Evolutionary conservation across 2,329 filamentous ascomycete genomes (phyloP).

Genomic region (Coniochaeta sp.): DNA sequence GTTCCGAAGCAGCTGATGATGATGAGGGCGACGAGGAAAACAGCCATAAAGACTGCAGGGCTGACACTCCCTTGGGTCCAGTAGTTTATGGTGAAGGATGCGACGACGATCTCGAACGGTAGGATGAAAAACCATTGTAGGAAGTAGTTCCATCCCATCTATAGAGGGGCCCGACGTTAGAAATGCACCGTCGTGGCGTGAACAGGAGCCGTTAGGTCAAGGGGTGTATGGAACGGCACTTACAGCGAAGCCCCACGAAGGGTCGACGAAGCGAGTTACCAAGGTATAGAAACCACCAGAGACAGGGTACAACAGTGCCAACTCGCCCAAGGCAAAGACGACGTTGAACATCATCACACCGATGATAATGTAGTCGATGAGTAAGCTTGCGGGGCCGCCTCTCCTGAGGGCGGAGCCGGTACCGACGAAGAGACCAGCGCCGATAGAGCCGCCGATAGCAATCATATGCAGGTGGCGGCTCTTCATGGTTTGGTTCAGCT

Average conservation of each 20-base stretch:
- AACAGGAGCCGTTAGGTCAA: neutral
- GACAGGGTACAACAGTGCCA: constrained; percentile 53
- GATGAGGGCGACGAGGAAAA: constrained; percentile 36
- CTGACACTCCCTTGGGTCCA: constrained; percentile 49
- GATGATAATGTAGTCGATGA: constrained; percentile 22
- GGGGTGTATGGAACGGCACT: neutral
- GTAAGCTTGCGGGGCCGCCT: constrained; percentile 22
- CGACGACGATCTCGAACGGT: constrained; percentile 54
- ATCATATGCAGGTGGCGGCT: constrained; percentile 27
- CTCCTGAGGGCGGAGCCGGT: constrained; percentile 21
- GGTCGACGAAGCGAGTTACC: constrained; percentile 52
- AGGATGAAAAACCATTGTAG: constrained; percentile 48
- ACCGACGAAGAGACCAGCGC: constrained; percentile 26
- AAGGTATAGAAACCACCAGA: constrained; percentile 57
- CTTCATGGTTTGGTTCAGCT: constrained; percentile 18
- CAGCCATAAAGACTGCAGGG: constrained; percentile 45
- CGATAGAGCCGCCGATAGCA: constrained; percentile 27
- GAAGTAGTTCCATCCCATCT: constrained; percentile 41
- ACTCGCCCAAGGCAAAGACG: constrained; percentile 47
- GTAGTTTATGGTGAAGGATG: constrained; percentile 54
- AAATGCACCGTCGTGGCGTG: neutral
- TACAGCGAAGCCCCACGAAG: constrained; percentile 45
- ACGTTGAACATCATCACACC: constrained; percentile 10
- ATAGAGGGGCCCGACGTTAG: neutral
- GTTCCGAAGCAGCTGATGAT: constrained; percentile 6